Evolutionary conservation across 768 basidiomycete genomes (phyloP).

Genomic region (Hydnum rufescens): DNA sequence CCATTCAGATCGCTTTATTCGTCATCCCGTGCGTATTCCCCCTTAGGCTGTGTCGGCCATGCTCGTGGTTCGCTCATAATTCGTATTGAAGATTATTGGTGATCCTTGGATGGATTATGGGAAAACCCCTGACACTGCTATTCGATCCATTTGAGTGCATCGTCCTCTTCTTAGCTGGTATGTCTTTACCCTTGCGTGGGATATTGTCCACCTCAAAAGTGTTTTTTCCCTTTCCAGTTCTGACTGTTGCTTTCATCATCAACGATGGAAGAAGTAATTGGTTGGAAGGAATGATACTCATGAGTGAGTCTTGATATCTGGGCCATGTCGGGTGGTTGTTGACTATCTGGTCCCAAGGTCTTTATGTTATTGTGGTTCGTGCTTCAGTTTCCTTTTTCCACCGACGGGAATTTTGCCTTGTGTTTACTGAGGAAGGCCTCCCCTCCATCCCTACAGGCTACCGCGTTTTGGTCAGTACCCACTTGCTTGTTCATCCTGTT

Average conservation of each 20-base stretch:
- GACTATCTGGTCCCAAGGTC: too few relatives aligned
- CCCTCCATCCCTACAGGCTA: too few relatives aligned
- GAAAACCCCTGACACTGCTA: conserved; percentile 58
- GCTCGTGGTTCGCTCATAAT: conserved; percentile 5
- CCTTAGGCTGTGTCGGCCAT: too few relatives aligned
- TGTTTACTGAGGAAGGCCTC: too few relatives aligned
- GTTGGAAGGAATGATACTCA: conserved; percentile 66
- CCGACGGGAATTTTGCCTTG: too few relatives aligned
- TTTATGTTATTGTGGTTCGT: too few relatives aligned
- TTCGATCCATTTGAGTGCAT: conserved; percentile 84
- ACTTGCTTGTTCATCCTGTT: too few relatives aligned
- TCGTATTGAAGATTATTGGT: conserved; percentile 39
- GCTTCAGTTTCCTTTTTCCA: too few relatives aligned
- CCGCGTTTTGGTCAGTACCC: too few relatives aligned
- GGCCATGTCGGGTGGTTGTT: too few relatives aligned
- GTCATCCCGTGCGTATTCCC: conserved; percentile 48
- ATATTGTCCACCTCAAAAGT: conserved; percentile 1
- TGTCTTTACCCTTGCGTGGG: conserved; percentile 5
- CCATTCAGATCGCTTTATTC: conserved; percentile 39
- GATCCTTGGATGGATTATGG: conserved; percentile 58
- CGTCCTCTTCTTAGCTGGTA: conserved; percentile 20
- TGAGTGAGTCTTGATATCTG: too few relatives aligned
- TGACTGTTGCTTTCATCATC: conserved; percentile 67
- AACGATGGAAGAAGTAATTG: conserved; percentile 72
- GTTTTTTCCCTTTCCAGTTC: conserved; percentile 28